A percentile compares a stretch with the other conserved stretches of the same genome.
phyloP scores from a whole-genome alignment of 2,329 filamentous ascomycete species.

The Ciborinia camelliae region DNA sequence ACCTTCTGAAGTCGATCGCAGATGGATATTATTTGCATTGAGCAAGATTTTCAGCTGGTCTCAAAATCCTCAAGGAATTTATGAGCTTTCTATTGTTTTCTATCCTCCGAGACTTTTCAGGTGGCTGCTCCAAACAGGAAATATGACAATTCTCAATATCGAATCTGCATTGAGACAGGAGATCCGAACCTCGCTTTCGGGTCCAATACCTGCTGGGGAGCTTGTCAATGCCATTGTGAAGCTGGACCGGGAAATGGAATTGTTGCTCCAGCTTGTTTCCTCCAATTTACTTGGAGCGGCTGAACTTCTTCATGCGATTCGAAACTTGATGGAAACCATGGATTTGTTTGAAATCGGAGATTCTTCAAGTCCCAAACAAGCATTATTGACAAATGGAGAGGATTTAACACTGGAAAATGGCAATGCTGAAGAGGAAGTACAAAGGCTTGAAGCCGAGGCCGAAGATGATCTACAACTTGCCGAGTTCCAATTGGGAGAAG shows the following conservation, averaged over 20 bases:
- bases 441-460: constrained; percentile 55
- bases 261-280: constrained; percentile 63
- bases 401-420: constrained; percentile 18
- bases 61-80: constrained; percentile 20
- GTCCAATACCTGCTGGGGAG: constrained; percentile 53
- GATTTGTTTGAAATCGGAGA: constrained; percentile 45
- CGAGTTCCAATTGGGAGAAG: constrained; percentile 63
- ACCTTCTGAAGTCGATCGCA: constrained; percentile 58
- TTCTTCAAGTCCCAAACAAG: constrained; percentile 26
- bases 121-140: constrained; percentile 58
- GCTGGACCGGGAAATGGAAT: constrained; percentile 64
- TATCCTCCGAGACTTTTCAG: constrained; percentile 51
- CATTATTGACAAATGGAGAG: constrained; percentile 32
- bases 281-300: constrained; percentile 61
- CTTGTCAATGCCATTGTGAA: constrained; percentile 60
- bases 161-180: constrained; percentile 54
- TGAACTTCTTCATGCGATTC: constrained; percentile 65
- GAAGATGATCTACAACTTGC: constrained; percentile 66
- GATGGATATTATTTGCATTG: constrained; percentile 57
- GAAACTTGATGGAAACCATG: constrained; percentile 65
- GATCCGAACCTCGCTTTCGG: constrained; percentile 37
- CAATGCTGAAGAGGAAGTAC: constrained; percentile 41
- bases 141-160: constrained; percentile 57
- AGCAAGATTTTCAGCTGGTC: constrained; percentile 45
- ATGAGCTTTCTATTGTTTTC: constrained; percentile 41